Evolutionary conservation across 345 rosid genomes (phyloP), one percentile per base, ranked within the genome.

Genomic region (Syzygium oleosum): DNA sequence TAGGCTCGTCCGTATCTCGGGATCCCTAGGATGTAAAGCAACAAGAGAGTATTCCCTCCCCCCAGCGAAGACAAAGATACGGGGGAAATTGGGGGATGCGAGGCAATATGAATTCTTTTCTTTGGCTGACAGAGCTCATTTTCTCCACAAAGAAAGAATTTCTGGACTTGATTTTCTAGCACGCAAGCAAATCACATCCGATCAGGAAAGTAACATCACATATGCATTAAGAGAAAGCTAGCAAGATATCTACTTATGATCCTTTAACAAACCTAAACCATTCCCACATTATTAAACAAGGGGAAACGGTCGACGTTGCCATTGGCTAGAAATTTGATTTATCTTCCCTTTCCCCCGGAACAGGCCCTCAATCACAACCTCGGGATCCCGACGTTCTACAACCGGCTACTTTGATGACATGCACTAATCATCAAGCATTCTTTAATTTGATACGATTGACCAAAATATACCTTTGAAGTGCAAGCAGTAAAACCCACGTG

Each of bases 401-500:
- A 51, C 49, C 43, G 46, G 11, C 61, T 17, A 53, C 11, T 84
- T 27, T 51, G 59, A 84, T 7, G 14, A 29, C 86, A 84, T 84
- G 34, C 85, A 51, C 34, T 23, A 16, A 49, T 43, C 80, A 31
- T 88, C 88, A 91, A 68, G 89, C 86, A 5, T 85, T 91, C 91
- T 95, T 95, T 88, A 94, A 86, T 80, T 92, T 92, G 88, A 89
- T 25, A 14, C 38, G 90, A 10, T 93, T 88, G 54, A 87, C 54
- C 27, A 91, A 90, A 12, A 96, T 93, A 91, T 90, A 89, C 92
- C 93, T 93, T 88, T 91, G 89, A 85, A 95, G 87, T 5, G 97
- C 97, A 34, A 97, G 94, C 84, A 97, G 87, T 59, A 96, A 85
- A 88, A 97, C 92, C 99, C 99, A 95, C 51, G 99, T 92, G 59